These are phyloP conservation scores for Galeopsis tetrahit DNA, from an alignment of 257 asterid genomes.

Conservation along the genomic window DNA sequence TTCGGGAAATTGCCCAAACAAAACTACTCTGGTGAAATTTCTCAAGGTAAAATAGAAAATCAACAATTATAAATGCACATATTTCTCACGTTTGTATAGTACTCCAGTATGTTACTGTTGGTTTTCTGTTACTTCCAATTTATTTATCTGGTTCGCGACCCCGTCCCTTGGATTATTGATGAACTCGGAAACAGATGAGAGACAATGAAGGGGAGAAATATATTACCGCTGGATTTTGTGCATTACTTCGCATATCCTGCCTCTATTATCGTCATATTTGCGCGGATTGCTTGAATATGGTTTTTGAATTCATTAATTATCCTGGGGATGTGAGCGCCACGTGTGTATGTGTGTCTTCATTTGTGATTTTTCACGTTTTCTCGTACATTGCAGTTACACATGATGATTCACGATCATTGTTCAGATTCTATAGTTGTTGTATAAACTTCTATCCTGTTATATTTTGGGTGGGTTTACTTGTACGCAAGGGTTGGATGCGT, in stretches of 20 bases:
- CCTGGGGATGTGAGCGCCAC: not conserved
- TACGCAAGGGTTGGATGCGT: not conserved
- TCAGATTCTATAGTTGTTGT: constrained; percentile 8
- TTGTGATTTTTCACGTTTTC: constrained; percentile 1
- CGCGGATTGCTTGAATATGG: not conserved
- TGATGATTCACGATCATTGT: not conserved
- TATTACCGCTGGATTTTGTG: not conserved
- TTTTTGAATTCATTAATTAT: not conserved
- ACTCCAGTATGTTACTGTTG: not conserved
- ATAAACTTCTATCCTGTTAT: not conserved
- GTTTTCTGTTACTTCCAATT: not conserved
- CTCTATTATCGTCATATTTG: not conserved
- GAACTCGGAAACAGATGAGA: not conserved
- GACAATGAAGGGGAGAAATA: not conserved
- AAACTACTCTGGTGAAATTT: constrained; percentile 56
- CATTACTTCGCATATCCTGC: not conserved
- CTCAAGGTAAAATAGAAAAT: constrained; percentile 52
- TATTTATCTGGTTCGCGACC: not conserved
- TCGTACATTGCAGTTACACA: not conserved
- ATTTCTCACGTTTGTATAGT: not conserved
- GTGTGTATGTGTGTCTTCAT: not conserved
- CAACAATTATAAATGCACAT: too few relatives aligned
- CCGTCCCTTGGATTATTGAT: constrained; percentile 1
- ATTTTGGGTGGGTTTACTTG: not conserved
- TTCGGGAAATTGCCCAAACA: constrained; percentile 59